Evolutionary conservation across 2,329 filamentous ascomycete genomes (phyloP), one percentile per base, ranked within the genome.

Genomic region (Colletotrichum tropicale): DNA sequence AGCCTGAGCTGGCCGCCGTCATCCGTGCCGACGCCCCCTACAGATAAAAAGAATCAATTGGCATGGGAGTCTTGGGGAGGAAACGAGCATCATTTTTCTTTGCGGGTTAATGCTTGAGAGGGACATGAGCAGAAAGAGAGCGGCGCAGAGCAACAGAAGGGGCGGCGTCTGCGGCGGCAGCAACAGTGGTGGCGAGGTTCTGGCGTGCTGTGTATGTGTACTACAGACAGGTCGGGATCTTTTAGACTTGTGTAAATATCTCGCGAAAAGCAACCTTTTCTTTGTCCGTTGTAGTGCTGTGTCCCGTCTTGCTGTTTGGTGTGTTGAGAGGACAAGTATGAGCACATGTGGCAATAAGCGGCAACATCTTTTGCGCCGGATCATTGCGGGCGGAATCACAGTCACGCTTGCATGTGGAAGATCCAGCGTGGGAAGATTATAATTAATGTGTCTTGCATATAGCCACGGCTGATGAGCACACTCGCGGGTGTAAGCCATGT

Each of bases 21-120:
- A 97, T 97, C 84, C 93, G 96, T 83, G 97, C 97, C 77, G 97
- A 99, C 89, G 93, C 96, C 71, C 96, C 96, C 67, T 98, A 96
- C 89, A 91, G 94, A 90, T 96, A 93, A 86, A 80, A 74, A 3
- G 13, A 32, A n/a, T 26, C 61, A 6, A 18, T 36, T 71, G 21
- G 30, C 13, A 24, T 15, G 52, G 26, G 65, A 36, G 30, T 26
- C 4, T 30, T 5, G 36, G 28, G 30, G 69, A 38, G 34, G n/a
- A 28, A 38, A 72, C 56, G 30, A 36, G 26, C n/a, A 28, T 21
- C 21, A 61, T n/a, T 56, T 56, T 60, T 52, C 58, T 72, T 73
- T 66, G 56, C 55, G 28, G 30, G 26, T 68, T 75, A 65, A 75
- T 73, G 64, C 56, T 32, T 32, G 7, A 21, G 58, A 26, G 48